Base-by-base conservation (phyloP, 192 early-diverging fungal species). In the Lunasporangiospora selenospora region DNA sequence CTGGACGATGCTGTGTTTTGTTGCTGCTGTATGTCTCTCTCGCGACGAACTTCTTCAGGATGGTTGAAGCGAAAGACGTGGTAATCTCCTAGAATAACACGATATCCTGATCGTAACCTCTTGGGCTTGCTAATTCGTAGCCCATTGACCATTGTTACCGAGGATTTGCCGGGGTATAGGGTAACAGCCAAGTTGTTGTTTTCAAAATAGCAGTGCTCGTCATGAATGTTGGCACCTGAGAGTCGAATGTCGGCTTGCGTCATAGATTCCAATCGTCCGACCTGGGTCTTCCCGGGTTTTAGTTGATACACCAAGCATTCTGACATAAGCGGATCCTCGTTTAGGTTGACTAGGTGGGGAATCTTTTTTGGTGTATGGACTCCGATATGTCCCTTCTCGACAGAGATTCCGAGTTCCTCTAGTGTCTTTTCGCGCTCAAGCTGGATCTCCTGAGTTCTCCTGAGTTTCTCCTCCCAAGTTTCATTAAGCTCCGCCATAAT, bases 301-400 rank as follows among this genome's bases (percentile, higher is more conserved):
- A 97, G 78, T 49, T 89, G 89, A 69, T 95, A 95, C 23, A 97
- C 84, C 7, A 97, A 78, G 50, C 93, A 95, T 62, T 97, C 93
- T 16, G 90, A 90, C 89, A 92, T 90, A n/a, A 91, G 81, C 32
- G 93, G 91, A 69, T 97, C 91, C 59, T 95, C 93, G 65, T 90
- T 94, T 19, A 94, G 82, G 65, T 95, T 97, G 43, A 97, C 85
- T 43, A 97, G 75, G 77, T 97, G 93, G 26, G 95, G 93, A 30
- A 87, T 81, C 45, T 88, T 87, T 49, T 89, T 87, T 1, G 95
- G 92, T 5, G 88, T 87, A 53, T 86, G 85, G 2, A 95, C 77
- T 6, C 93, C 93, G 24, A 92, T 82, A 24, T 82, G 65, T 46
- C 86, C 82, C 38, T 89, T 83, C 29, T 90, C 91, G 2, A 94